A percentile compares a stretch with the other conserved stretches of the same genome.
Evolutionary conservation across 1,284 basidiomycete genomes (phyloP).

Genomic region (Ganoderma lingzhi): DNA sequence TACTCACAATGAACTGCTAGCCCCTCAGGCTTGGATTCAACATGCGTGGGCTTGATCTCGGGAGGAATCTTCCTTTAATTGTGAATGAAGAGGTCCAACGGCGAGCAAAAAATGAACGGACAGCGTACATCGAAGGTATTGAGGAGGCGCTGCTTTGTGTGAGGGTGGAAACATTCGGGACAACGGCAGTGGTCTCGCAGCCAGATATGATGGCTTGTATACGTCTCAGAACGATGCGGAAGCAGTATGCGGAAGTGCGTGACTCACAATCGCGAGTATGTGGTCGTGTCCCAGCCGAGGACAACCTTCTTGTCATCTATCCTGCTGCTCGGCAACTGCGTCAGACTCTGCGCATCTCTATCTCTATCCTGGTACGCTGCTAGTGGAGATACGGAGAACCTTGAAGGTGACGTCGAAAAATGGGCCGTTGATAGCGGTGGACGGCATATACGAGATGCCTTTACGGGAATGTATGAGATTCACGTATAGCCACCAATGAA

Average conservation of each 20-base stretch:
- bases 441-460: constrained; percentile 1
- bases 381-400: constrained; percentile 1
- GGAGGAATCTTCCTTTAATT: constrained; percentile 67
- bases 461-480: background rate
- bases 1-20: constrained; percentile 72
- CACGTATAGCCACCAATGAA: background rate
- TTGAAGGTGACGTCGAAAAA: constrained; percentile 6
- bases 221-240: background rate
- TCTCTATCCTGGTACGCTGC: background rate
- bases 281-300: constrained; percentile 71
- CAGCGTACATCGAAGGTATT: constrained; percentile 81
- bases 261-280: constrained; percentile 76
- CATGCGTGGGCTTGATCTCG: constrained; percentile 73
- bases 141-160: constrained; percentile 91
- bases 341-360: constrained; percentile 12
- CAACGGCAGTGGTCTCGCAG: constrained; percentile 92
- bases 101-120: background rate
- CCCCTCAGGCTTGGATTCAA: constrained; percentile 70
- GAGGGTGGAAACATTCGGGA: constrained; percentile 84
- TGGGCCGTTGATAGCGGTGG: background rate
- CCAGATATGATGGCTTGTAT: constrained; percentile 72
- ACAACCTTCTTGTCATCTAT: constrained; percentile 66
- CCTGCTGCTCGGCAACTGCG: constrained; percentile 63
- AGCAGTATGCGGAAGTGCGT: background rate
- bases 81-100: background rate